phyloP scores from a whole-genome alignment of 2,329 filamentous ascomycete species.

The Colletotrichum camelliae region DNA sequence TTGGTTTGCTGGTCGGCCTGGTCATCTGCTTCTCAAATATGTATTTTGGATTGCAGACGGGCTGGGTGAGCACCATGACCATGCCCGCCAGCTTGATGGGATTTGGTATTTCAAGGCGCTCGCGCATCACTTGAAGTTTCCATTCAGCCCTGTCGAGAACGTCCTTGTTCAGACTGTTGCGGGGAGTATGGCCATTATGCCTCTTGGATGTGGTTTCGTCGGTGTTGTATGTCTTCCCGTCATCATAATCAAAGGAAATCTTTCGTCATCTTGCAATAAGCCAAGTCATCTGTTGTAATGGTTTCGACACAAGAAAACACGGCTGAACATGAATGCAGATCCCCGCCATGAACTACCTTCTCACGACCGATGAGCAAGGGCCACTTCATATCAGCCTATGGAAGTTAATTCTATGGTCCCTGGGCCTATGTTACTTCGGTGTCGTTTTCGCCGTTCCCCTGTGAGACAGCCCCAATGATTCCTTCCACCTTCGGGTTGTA shows the following conservation, averaged over 20 bases:
- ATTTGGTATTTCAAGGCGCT: conserved; percentile 87
- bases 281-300: not conserved
- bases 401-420: conserved; percentile 86
- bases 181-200: conserved; percentile 95
- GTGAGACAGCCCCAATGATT: conserved; percentile 37
- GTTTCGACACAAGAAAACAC: not conserved
- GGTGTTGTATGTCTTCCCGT: conserved; percentile 65
- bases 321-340: conserved; percentile 50
- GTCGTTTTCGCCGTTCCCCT: conserved; percentile 95
- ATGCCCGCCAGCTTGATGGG: conserved; percentile 96
- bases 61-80: conserved; percentile 78
- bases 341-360: conserved; percentile 86
- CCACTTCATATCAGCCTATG: conserved; percentile 74
- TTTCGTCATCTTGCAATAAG: not conserved
- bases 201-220: conserved; percentile 92
- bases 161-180: conserved; percentile 96
- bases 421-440: conserved; percentile 95
- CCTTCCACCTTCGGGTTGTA: not conserved
- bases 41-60: conserved; percentile 96
- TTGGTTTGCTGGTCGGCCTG: conserved; percentile 83
- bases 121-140: conserved; percentile 73
- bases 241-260: not conserved
- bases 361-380: conserved; percentile 79
- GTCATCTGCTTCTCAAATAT: conserved; percentile 97
- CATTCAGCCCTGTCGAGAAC: conserved; percentile 95